Evolutionary conservation across 352 stramenopile genomes (phyloP), one percentile per base, ranked within the genome.

Genomic region (Pythium volutum): DNA sequence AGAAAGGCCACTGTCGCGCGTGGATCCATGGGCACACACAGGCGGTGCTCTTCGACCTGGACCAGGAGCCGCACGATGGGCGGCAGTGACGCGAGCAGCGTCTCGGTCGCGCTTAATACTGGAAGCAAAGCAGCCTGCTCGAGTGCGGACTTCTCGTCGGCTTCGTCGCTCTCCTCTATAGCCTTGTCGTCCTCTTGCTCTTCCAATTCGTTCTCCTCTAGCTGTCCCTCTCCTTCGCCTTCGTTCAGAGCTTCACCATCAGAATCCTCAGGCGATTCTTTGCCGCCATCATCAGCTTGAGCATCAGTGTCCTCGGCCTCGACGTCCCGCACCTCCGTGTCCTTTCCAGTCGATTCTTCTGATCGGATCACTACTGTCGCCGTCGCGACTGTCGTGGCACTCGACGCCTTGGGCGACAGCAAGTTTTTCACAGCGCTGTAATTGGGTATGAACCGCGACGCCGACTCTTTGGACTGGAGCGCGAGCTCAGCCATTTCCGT

Each of bases 21-120:
- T 27, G 76, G 78, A 25, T 79, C 81, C 25, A 88, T 84, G 4
- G 78, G 78, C 27, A 88, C 66, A 14, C 75, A 79, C 15, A 89
- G 10, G 10, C 80, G 78, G 36, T 76, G 69, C 53, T 81, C 78
- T 14, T 69, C 62, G 3, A 89, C 52, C 67, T 89, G 80, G 27
- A 88, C 67, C 18, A 88, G 52, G 22, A 89, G 57, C 1, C 76
- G 78, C 10, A 88, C 66, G 3, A 87, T 38, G 16, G 65, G 36
- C 2, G 80, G 78, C 10, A 87, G 62, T 7, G 53, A 60, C 20
- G 61, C 59, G 0, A 78, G 23, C 16, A 74, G 36, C 20, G 60
- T 16, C 62, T 63, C 62, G 15, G 42, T 45, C 9, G 52, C 33
- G 38, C 22, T 51, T 16, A 50, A 22, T 10, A 34, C 34, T n/a